Conservation (phyloP, 805 yeast genomes). For the Starmerella apicola region DNA sequence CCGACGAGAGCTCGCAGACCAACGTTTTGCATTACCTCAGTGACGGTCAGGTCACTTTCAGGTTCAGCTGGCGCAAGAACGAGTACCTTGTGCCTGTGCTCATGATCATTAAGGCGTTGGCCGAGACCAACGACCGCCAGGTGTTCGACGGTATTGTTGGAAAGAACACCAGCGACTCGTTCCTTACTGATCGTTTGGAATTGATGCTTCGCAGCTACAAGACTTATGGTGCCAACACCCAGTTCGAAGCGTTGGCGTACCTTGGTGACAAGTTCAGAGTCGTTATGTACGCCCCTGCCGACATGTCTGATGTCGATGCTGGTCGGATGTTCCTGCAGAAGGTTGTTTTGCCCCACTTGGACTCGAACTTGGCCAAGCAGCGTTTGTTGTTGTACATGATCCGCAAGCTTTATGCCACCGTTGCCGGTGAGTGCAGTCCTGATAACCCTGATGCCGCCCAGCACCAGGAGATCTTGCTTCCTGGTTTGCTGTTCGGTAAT, state of each 20-base stretch:
- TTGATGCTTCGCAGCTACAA: conserved; percentile 80
- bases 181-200: conserved; percentile 96
- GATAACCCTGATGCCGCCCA: conserved; percentile 99
- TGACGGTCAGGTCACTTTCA: conserved; percentile 91
- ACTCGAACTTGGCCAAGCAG: conserved; percentile 63
- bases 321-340: conserved; percentile 73
- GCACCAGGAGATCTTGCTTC: conserved; percentile 91
- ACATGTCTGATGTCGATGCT: conserved; percentile 77
- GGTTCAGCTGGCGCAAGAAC: conserved; percentile 94
- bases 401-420: conserved; percentile 84
- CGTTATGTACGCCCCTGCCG: conserved; percentile 80
- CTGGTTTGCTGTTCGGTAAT: conserved; percentile 95
- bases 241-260: conserved; percentile 82
- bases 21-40: conserved; percentile 91
- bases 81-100: conserved; percentile 89
- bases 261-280: conserved; percentile 93
- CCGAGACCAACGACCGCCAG: conserved; percentile 86
- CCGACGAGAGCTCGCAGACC: conserved; percentile 95
- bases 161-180: conserved; percentile 71
- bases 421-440: conserved; percentile 92
- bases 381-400: conserved; percentile 85
- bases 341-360: conserved; percentile 81
- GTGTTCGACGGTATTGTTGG: conserved; percentile 95
- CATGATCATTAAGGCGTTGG: conserved; percentile 81
- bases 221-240: conserved; percentile 61